Conservation (phyloP, 75 land plant species). For the Cupressus sempervirens region DNA sequence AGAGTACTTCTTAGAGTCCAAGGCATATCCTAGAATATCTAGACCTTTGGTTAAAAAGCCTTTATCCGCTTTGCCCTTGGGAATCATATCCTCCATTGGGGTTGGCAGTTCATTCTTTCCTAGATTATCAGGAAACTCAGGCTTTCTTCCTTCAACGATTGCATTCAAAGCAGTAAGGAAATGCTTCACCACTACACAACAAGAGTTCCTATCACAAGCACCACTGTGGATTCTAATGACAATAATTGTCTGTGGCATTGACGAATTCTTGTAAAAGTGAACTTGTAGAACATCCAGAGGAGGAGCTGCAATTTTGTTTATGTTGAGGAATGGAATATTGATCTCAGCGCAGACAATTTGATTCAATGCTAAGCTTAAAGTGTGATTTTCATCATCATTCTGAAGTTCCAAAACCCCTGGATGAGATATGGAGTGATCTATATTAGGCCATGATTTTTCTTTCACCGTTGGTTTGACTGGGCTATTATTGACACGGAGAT, state of each 20-base stretch:
- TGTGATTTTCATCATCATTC: slow-evolving; percentile 12
- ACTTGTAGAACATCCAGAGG: slow-evolving; percentile 30
- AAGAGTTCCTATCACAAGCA: slow-evolving; percentile 32
- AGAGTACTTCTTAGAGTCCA: slow-evolving; percentile 27
- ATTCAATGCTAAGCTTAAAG: slow-evolving; percentile 22
- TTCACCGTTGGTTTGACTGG: slow-evolving; percentile 12
- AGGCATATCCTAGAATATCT: slow-evolving; percentile 39
- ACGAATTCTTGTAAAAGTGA: slow-evolving; percentile 29
- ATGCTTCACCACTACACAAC: slow-evolving; percentile 10
- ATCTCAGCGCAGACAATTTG: slow-evolving; percentile 31
- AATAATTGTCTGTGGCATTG: slow-evolving; percentile 18
- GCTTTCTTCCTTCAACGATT: slow-evolving; percentile 26
- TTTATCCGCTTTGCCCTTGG: slow-evolving; percentile 40
- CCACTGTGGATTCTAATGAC: slow-evolving; percentile 37
- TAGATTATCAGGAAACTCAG: slow-evolving; percentile 12
- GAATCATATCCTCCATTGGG: slow-evolving; percentile 38
- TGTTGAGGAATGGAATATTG: slow-evolving; percentile 25
- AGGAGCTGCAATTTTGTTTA: slow-evolving; percentile 14
- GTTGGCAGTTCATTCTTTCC: slow-evolving; percentile 22
- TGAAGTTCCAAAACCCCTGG: slow-evolving; percentile 25
- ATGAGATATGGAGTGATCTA: not conserved
- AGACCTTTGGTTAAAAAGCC: slow-evolving; percentile 35
- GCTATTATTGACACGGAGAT: slow-evolving; percentile 2
- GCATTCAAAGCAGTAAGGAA: slow-evolving; percentile 26
- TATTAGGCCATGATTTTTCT: slow-evolving; percentile 30